Conservation (phyloP, 495 filamentous ascomycete genomes). For the Tuber umbilicatum region DNA sequence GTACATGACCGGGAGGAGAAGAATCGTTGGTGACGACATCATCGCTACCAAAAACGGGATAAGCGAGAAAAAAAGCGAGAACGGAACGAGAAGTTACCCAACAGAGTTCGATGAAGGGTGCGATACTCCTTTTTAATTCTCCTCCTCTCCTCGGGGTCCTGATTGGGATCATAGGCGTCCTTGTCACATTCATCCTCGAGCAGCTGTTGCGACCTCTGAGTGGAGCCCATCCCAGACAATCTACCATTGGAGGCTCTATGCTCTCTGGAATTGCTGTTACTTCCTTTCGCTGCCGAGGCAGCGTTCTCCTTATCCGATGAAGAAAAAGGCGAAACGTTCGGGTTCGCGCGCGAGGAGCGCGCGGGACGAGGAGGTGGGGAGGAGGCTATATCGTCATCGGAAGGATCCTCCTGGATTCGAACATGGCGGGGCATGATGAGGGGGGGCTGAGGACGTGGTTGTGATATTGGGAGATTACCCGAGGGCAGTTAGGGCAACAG, state of each 20-base stretch:
- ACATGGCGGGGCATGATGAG: slow-evolving; percentile 22
- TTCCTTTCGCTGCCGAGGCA: slow-evolving; percentile 15
- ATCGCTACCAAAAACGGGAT: background rate
- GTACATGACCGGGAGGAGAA: slow-evolving; percentile 1
- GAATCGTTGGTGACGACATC: background rate
- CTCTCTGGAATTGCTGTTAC: slow-evolving; percentile 11
- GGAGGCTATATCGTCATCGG: slow-evolving; percentile 53
- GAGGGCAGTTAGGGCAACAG: slow-evolving; percentile 53
- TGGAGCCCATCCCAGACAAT: slow-evolving; percentile 22
- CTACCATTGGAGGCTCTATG: slow-evolving; percentile 7
- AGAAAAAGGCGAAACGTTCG: slow-evolving; percentile 12
- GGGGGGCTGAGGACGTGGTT: slow-evolving; percentile 54
- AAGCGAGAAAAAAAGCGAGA: slow-evolving; percentile 3
- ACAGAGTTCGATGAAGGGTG: slow-evolving; percentile 58
- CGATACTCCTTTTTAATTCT: slow-evolving; percentile 61
- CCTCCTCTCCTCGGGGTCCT: slow-evolving; percentile 71
- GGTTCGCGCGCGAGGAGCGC: slow-evolving; percentile 23
- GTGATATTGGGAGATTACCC: slow-evolving; percentile 63
- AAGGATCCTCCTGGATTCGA: slow-evolving; percentile 48
- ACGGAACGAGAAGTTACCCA: slow-evolving; percentile 47
- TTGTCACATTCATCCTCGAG: slow-evolving; percentile 44
- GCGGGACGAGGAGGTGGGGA: slow-evolving; percentile 43
- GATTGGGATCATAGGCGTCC: slow-evolving; percentile 78
- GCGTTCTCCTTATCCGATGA: slow-evolving; percentile 40
- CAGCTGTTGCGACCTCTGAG: slow-evolving; percentile 34